Conservation (phyloP, 2,329 filamentous ascomycete species). For the Penicillium sp. region DNA sequence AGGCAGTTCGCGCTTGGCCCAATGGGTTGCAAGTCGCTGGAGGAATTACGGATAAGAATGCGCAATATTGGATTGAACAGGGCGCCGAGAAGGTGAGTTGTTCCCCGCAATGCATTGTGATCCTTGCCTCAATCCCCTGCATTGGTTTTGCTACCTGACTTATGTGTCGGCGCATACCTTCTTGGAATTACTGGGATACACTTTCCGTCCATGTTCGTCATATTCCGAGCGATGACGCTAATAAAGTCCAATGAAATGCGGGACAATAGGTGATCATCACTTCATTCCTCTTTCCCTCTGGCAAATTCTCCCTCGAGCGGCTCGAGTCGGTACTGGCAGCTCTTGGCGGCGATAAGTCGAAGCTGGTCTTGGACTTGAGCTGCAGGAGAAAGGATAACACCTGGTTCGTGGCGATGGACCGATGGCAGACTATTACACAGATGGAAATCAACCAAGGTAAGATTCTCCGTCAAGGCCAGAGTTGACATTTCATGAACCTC, state of each 20-base stretch:
- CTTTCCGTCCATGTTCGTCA: conserved; percentile 15
- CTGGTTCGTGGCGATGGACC: conserved; percentile 99
- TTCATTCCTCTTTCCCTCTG: conserved; percentile 88
- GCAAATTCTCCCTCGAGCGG: conserved; percentile 77
- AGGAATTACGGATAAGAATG: conserved; percentile 88
- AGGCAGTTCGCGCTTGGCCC: conserved; percentile 80
- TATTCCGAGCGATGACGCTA: conserved; percentile 26
- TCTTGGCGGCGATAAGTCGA: conserved; percentile 74
- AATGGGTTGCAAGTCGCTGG: conserved; percentile 85
- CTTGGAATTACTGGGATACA: too few species aligned
- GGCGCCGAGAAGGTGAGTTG: conserved; percentile 84
- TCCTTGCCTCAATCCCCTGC: not conserved
- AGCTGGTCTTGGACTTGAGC: conserved; percentile 93
- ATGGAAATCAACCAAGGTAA: conserved; percentile 89
- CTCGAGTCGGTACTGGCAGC: conserved; percentile 75
- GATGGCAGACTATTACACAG: conserved; percentile 97
- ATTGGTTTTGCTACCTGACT: not conserved
- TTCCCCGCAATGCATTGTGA: conserved; percentile 11
- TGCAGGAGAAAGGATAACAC: conserved; percentile 76
- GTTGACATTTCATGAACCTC: not conserved
- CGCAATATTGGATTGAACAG: conserved; percentile 80
- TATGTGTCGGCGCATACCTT: not conserved
- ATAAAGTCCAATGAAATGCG: conserved; percentile 25
- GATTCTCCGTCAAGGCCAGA: conserved; percentile 15
- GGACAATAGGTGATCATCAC: conserved; percentile 87